phyloP scores from a whole-genome alignment of 495 filamentous ascomycete genomes.

The Neurospora tetraspora region DNA sequence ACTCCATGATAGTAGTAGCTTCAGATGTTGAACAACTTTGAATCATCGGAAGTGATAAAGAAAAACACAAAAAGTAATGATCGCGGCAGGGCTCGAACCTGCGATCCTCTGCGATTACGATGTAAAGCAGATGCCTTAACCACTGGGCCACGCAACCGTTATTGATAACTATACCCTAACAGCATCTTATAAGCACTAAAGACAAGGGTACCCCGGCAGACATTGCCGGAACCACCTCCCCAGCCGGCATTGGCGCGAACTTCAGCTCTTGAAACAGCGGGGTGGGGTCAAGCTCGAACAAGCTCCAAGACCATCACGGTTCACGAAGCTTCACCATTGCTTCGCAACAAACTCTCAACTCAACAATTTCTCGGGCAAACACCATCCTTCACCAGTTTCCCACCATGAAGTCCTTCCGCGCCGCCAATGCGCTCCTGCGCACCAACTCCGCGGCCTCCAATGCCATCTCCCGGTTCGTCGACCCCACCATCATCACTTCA shows the following conservation, averaged over 20 bases:
- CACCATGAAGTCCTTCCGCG: slow-evolving; percentile 15
- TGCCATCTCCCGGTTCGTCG: slow-evolving; percentile 4
- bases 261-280: not conserved
- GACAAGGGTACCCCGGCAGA: not conserved
- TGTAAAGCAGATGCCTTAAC: slow-evolving; percentile 36
- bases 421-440: slow-evolving; percentile 15
- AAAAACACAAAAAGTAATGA: slow-evolving; percentile 21
- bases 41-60: not conserved
- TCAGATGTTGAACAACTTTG: not conserved
- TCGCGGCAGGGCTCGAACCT: slow-evolving; percentile 42
- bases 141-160: slow-evolving; percentile 29
- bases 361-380: not conserved
- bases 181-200: not conserved
- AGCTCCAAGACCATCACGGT: not conserved
- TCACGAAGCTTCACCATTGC: not conserved
- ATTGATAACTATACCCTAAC: rapidly evolving
- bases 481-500: not conserved
- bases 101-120: slow-evolving; percentile 31
- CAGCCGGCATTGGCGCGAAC: not conserved
- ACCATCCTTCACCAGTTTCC: not conserved
- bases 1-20: not conserved
- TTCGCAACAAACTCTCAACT: not conserved
- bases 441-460: not conserved
- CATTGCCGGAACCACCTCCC: not conserved
- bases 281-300: not conserved